Evolutionary conservation across 495 filamentous ascomycete genomes (phyloP), one percentile per base, ranked within the genome.

Genomic region (Aspergillus sparsus): DNA sequence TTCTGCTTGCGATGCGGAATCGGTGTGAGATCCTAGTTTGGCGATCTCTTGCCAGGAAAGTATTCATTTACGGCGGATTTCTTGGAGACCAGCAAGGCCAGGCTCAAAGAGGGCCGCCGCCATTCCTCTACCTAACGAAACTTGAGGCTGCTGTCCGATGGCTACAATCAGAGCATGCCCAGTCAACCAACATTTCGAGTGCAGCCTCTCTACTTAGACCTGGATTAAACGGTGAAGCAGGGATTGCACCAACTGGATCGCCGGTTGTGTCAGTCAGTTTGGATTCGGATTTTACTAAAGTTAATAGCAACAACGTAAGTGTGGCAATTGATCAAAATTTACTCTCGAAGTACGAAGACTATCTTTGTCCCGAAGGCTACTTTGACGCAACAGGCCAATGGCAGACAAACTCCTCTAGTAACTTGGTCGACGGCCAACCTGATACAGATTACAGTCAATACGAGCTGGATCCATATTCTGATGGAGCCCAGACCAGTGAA

Each of bases 21-120:
- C 80, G 89, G 44, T 88, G 92, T 45, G 89, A 95, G 51, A 81
- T 90, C 4, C 80, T 96, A 0, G 82, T 96, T 7, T 96, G 91
- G 92, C 85, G 93, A 3, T 89, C 89, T 2, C 81, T 98, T 16
- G 84, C 87, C 11, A 84, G 94, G 8, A 88, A 85, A 51, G 86
- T 87, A 0, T 97, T 93, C 67, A 74, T 91, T 9, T 76, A 89
- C 15, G 75, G 74, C 46, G 83, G 85, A 33, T 76, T 81, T 68
- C 66, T 74, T 66, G 67, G 86, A 67, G 78, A 86, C 18, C 61
- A 61, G 6, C 69, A 68, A 49, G 66, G 65, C 56, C 69, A 70
- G 55, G 70, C 67, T 51, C 74, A 75, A 53, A 73, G 75, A 31
- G 72, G 74, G 4, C 76, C 77, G 6, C 77, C 77, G 9, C 78